A percentile compares a stretch with the other conserved stretches of the same genome.
These are phyloP conservation scores for Stenogyne calaminthoides DNA, from an alignment of 305 asterid genomes.

Conservation along the genomic window DNA sequence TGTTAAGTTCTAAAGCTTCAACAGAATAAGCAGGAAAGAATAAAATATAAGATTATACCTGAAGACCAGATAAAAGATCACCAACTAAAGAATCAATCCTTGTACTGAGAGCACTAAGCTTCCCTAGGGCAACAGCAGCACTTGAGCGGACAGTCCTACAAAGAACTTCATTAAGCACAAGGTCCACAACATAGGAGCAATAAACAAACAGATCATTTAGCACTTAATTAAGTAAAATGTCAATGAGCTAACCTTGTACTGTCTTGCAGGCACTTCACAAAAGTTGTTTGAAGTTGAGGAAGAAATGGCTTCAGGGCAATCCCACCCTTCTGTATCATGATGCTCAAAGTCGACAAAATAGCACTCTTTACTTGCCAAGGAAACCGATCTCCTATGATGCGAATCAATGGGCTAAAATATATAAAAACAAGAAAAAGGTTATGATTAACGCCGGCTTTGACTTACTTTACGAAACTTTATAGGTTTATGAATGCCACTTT, in stretches of 20 bases:
- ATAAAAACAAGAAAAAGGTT: constrained; percentile 34
- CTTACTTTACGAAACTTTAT: no score
- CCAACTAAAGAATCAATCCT: constrained; percentile 95
- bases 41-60: constrained; percentile 47
- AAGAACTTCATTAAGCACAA: constrained; percentile 33
- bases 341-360: constrained; percentile 85
- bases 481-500: constrained; percentile 6
- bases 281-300: constrained; percentile 99
- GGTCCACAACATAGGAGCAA: background rate
- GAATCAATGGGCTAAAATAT: constrained; percentile 78
- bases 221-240: constrained; percentile 14
- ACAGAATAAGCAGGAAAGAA: constrained; percentile 21
- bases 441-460: constrained; percentile 30
- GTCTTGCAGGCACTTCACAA: constrained; percentile 94
- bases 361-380: constrained; percentile 99
- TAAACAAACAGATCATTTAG: background rate
- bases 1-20: constrained; percentile 16
- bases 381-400: constrained; percentile 95
- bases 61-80: constrained; percentile 88
- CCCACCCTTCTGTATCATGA: constrained; percentile 92
- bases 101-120: constrained; percentile 95
- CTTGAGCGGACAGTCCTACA: constrained; percentile 95
- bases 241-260: constrained; percentile 77
- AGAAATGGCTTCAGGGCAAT: constrained; percentile 94
- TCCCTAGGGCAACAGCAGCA: constrained; percentile 97